These are phyloP conservation scores for Cladosporium sp. DNA, from an alignment of 2,329 filamentous ascomycete species.

Conservation along the genomic window DNA sequence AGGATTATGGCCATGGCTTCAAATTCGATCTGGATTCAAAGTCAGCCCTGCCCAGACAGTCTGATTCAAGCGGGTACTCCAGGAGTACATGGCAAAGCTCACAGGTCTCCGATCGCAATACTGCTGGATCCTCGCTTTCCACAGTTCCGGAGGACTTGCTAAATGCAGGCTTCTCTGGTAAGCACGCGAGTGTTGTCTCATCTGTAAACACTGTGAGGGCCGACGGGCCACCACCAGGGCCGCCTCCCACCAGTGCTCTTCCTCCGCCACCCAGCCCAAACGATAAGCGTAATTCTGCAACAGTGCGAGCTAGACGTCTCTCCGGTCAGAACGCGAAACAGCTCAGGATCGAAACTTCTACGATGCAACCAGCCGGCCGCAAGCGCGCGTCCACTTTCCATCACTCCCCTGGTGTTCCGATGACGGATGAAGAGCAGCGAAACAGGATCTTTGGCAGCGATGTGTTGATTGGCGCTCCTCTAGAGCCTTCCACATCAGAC, in stretches of 20 bases:
- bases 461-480: conserved; percentile 24
- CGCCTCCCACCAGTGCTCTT: conserved; percentile 30
- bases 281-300: conserved; percentile 26
- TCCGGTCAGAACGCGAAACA: conserved; percentile 80
- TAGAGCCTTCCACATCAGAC: conserved; percentile 29
- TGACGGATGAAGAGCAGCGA: conserved; percentile 27
- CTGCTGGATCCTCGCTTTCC: conserved; percentile 66
- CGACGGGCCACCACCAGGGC: conserved; percentile 30
- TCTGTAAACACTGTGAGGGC: conserved; percentile 29
- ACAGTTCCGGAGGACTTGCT: conserved; percentile 67
- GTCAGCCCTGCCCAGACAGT: conserved; percentile 71
- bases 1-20: conserved; percentile 76
- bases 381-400: conserved; percentile 37
- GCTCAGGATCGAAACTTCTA: conserved; percentile 80
- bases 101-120: conserved; percentile 56
- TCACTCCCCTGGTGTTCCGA: conserved; percentile 27
- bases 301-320: conserved; percentile 65
- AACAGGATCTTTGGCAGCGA: conserved; percentile 24
- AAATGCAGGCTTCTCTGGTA: conserved; percentile 39
- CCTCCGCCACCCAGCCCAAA: conserved; percentile 26
- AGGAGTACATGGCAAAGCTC: conserved; percentile 80
- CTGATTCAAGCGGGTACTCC: conserved; percentile 78
- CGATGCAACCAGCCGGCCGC: conserved; percentile 34
- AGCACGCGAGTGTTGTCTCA: conserved; percentile 27
- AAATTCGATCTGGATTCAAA: conserved; percentile 70